A percentile compares a stretch with the other conserved stretches of the same genome.
phyloP scores from a whole-genome alignment of 106 monocot genomes.

The Allium cepa region DNA sequence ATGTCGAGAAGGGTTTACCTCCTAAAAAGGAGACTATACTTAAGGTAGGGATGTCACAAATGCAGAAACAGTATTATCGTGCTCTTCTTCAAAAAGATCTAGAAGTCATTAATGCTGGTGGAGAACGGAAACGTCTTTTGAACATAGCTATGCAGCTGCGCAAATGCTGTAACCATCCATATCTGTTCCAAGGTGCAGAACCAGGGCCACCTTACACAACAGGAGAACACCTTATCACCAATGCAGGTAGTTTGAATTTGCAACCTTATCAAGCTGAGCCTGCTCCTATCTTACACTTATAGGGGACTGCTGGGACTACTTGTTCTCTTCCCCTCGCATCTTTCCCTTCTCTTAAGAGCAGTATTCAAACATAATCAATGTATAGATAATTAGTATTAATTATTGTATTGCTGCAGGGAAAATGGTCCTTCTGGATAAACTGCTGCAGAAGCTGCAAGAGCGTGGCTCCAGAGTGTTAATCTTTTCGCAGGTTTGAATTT shows the following conservation, averaged over 20 bases:
- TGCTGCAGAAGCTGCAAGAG: slow-evolving; percentile 79
- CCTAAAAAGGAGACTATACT: slow-evolving; percentile 95
- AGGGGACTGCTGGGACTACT: too few relatives aligned
- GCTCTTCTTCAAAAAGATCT: slow-evolving; percentile 93
- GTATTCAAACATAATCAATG: not conserved
- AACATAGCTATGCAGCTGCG: slow-evolving; percentile 97
- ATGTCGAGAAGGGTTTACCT: slow-evolving; percentile 93
- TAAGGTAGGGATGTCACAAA: slow-evolving; percentile 95
- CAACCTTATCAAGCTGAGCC: not conserved
- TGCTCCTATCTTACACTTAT: too few relatives aligned
- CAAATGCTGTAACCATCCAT: slow-evolving; percentile 94
- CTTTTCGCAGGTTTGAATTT: slow-evolving; percentile 62
- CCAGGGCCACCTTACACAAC: slow-evolving; percentile 81
- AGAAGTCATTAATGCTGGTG: slow-evolving; percentile 85
- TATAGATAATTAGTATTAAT: not conserved
- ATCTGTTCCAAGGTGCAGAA: slow-evolving; percentile 89
- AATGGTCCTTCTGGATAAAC: slow-evolving; percentile 90
- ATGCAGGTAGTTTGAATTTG: slow-evolving; percentile 35
- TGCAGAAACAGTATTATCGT: slow-evolving; percentile 95
- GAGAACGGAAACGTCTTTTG: slow-evolving; percentile 81
- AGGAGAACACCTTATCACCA: slow-evolving; percentile 71
- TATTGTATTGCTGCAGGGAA: slow-evolving; percentile 45
- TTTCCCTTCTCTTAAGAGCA: too few relatives aligned
- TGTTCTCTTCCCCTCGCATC: too few relatives aligned
- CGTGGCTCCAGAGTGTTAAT: slow-evolving; percentile 78